phyloP scores from a whole-genome alignment of 768 basidiomycete species.

The Kwoniella europaea region DNA sequence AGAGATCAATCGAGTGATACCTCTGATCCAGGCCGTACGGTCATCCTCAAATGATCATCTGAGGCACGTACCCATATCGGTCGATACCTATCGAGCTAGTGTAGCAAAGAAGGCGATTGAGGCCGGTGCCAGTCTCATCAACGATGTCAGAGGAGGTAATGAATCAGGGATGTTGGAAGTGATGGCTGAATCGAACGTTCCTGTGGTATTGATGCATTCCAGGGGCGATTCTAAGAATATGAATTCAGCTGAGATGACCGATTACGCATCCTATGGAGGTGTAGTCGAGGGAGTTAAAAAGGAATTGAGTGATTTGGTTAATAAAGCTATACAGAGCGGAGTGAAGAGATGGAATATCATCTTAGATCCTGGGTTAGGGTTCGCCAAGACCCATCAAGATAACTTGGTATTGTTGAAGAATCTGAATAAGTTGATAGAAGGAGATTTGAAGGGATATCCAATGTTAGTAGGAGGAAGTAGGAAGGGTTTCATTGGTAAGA shows the following conservation, averaged over 20 bases:
- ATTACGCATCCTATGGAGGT: conserved; percentile 58
- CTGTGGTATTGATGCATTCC: conserved; percentile 93
- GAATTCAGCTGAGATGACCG: conserved; percentile 67
- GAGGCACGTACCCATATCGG: conserved; percentile 67
- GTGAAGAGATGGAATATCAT: conserved; percentile 86
- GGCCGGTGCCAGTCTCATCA: conserved; percentile 90
- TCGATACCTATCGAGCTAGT: conserved; percentile 85
- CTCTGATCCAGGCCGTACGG: conserved; percentile 70
- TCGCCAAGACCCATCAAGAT: conserved; percentile 80
- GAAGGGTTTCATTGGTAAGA: conserved; percentile 79
- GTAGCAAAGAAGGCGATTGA: conserved; percentile 76
- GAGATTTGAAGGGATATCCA: conserved; percentile 63
- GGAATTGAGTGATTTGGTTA: conserved; percentile 66
- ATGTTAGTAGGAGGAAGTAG: conserved; percentile 76
- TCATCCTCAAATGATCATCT: conserved; percentile 26
- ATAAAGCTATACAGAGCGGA: conserved; percentile 62
- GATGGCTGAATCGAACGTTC: conserved; percentile 70
- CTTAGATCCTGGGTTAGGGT: conserved; percentile 90
- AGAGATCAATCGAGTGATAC: conserved; percentile 74
- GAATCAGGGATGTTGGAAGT: conserved; percentile 71
- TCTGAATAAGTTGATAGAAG: conserved; percentile 61
- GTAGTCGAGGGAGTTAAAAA: conserved; percentile 71
- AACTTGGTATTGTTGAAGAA: conserved; percentile 73
- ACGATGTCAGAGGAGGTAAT: conserved; percentile 80
- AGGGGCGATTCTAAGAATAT: conserved; percentile 77